Percentiles rank a stretch among this genome's conserved stretches.
Evolutionary conservation across 176 grass and related monocot genomes (phyloP).

Genomic region (Elaeis guineensis): DNA sequence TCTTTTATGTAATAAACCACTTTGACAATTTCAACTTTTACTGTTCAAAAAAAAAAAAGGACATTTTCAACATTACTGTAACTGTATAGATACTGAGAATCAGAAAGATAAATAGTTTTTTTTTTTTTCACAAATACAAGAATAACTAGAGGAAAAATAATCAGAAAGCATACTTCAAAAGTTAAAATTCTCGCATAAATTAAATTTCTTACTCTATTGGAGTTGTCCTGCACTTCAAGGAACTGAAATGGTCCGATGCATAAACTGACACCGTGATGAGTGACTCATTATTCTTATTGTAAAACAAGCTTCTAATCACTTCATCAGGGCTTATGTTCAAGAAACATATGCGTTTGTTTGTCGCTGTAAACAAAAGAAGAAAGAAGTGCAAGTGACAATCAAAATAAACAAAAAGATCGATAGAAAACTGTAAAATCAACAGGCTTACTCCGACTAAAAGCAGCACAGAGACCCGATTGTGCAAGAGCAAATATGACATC

Average conservation of each 20-base stretch:
- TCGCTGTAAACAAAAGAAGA: constrained; percentile 3
- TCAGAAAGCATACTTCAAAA: neutral
- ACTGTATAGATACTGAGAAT: too few species aligned
- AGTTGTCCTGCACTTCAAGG: constrained; percentile 13
- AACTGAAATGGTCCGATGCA: constrained; percentile 5
- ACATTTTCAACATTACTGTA: too few species aligned
- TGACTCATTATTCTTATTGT: constrained; percentile 16
- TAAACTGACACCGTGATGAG: constrained; percentile 14
- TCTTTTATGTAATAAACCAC: too few species aligned
- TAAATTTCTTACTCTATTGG: constrained; percentile 16
- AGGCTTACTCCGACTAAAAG: constrained; percentile 13
- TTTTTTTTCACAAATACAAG: too few species aligned
- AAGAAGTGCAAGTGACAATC: neutral
- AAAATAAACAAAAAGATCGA: neutral
- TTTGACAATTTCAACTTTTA: too few species aligned
- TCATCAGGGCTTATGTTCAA: constrained; percentile 17
- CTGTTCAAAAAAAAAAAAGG: too few species aligned
- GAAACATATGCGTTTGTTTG: constrained; percentile 19
- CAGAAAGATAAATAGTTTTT: too few species aligned
- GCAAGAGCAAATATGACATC: constrained; percentile 18
- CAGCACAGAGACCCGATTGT: constrained; percentile 2
- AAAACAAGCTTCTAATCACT: constrained; percentile 16
- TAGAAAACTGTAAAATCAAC: neutral
- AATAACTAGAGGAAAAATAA: neutral
- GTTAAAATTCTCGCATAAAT: neutral